These are phyloP conservation scores for Spathaspora boniae DNA, from an alignment of 805 yeast genomes.

Conservation along the genomic window DNA sequence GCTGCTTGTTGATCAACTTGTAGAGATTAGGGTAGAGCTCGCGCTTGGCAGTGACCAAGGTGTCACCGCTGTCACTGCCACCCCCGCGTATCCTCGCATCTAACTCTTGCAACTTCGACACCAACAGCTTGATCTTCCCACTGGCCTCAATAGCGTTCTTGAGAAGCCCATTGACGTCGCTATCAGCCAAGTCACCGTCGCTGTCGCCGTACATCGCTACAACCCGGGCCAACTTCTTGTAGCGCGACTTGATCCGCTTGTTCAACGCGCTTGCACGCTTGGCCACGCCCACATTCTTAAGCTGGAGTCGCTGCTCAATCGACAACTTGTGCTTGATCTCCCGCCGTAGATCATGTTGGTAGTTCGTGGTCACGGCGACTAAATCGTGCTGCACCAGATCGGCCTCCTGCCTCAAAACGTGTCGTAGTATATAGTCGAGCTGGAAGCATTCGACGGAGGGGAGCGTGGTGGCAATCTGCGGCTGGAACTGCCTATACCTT, in stretches of 20 bases:
- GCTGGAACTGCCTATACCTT: too few relatives aligned
- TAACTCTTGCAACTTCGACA: slow-evolving; percentile 11
- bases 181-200: slow-evolving; percentile 12
- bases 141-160: slow-evolving; percentile 13
- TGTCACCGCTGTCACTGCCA: neutral
- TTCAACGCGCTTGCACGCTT: slow-evolving; percentile 23
- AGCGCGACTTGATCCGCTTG: slow-evolving; percentile 12
- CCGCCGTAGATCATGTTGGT: slow-evolving; percentile 33
- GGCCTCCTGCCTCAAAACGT: slow-evolving; percentile 24
- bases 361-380: slow-evolving; percentile 24
- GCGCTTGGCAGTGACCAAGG: neutral
- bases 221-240: slow-evolving; percentile 11
- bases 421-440: slow-evolving; percentile 25
- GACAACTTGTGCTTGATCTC: slow-evolving; percentile 32
- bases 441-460: slow-evolving; percentile 32
- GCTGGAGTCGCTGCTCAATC: slow-evolving; percentile 39
- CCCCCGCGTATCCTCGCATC: slow-evolving; percentile 9
- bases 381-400: slow-evolving; percentile 27
- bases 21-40: slow-evolving; percentile 14
- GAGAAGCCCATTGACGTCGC: slow-evolving; percentile 10
- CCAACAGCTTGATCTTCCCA: slow-evolving; percentile 12
- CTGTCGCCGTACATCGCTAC: slow-evolving; percentile 5
- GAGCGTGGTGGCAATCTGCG: too few relatives aligned
- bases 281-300: slow-evolving; percentile 34
- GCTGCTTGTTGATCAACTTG: slow-evolving; percentile 8